Percentiles rank a stretch among this genome's conserved stretches.
These are phyloP conservation scores for Trichomonas tenax DNA, from an alignment of 208 protist genomes.

Conservation along the genomic window DNA sequence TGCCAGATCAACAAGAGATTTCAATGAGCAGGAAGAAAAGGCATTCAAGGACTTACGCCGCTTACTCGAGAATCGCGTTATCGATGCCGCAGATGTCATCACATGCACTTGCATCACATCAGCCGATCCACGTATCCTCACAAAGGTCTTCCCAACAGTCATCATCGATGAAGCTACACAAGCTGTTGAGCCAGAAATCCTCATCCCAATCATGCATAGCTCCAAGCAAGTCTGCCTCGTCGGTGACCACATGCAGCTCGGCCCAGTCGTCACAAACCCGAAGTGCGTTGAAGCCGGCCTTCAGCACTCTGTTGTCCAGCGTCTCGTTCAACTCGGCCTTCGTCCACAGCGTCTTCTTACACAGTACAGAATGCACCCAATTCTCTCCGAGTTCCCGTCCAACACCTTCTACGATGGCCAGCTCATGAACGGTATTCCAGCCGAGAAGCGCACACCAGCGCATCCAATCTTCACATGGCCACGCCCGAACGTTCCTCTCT, in stretches of 20 bases:
- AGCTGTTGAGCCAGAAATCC: conserved; percentile 73
- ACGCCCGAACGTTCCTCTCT: conserved; percentile 59
- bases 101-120: conserved; percentile 75
- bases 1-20: background rate
- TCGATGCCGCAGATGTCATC: conserved; percentile 67
- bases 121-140: conserved; percentile 60
- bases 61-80: conserved; percentile 3
- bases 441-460: conserved; percentile 43
- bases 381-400: conserved; percentile 74
- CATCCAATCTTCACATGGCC: conserved; percentile 64
- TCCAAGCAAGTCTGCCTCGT: conserved; percentile 67
- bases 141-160: conserved; percentile 65
- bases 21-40: background rate
- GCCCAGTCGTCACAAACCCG: conserved; percentile 78
- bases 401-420: conserved; percentile 87
- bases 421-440: conserved; percentile 78
- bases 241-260: conserved; percentile 83
- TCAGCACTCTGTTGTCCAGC: conserved; percentile 74
- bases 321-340: conserved; percentile 65
- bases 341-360: conserved; percentile 69
- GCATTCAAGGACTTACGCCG: background rate
- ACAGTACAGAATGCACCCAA: conserved; percentile 95
- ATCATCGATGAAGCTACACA: conserved; percentile 84
- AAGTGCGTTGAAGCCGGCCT: conserved; percentile 67
- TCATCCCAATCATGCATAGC: conserved; percentile 78